Evolutionary conservation across 2,329 filamentous ascomycete genomes (phyloP).

Genomic region (Apiospora kogelbergensis): DNA sequence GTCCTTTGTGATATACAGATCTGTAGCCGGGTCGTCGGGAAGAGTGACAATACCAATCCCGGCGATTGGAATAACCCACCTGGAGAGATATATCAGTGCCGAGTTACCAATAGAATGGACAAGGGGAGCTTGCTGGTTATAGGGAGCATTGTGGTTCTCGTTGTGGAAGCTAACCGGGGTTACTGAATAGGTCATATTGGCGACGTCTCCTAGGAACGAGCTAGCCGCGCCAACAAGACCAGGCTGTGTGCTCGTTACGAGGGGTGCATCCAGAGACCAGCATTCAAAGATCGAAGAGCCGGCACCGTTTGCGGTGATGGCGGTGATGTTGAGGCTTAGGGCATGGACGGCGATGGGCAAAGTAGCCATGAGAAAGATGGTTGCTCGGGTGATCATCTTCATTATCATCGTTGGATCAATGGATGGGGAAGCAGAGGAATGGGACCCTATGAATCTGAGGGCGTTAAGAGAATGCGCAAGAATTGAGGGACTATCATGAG

Average conservation of each 20-base stretch:
- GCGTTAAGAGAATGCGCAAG: no score
- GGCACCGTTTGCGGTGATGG: constrained; percentile 32
- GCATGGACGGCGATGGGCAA: neutral
- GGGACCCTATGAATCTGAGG: no score
- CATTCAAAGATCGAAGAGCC: constrained; percentile 41
- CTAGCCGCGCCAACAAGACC: constrained; percentile 32
- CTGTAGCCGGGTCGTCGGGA: neutral
- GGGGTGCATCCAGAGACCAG: constrained; percentile 39
- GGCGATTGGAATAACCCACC: neutral
- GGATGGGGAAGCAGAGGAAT: no score
- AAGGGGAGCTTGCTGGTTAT: constrained; percentile 31
- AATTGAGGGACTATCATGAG: no score
- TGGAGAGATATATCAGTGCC: neutral
- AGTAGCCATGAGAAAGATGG: neutral
- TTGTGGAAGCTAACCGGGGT: constrained; percentile 37
- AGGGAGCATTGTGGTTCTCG: constrained; percentile 41
- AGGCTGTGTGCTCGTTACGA: constrained; percentile 29
- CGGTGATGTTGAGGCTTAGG: constrained; percentile 39
- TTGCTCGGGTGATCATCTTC: neutral
- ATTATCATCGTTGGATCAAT: no score
- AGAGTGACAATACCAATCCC: neutral
- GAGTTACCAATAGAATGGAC: neutral
- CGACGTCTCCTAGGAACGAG: constrained; percentile 31
- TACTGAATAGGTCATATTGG: constrained; percentile 35
- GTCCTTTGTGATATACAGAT: neutral